Percentiles rank a stretch among this genome's conserved stretches.
Conservation (phyloP, 2,329 filamentous ascomycete species). For the Paraconiothyrium sp. region DNA sequence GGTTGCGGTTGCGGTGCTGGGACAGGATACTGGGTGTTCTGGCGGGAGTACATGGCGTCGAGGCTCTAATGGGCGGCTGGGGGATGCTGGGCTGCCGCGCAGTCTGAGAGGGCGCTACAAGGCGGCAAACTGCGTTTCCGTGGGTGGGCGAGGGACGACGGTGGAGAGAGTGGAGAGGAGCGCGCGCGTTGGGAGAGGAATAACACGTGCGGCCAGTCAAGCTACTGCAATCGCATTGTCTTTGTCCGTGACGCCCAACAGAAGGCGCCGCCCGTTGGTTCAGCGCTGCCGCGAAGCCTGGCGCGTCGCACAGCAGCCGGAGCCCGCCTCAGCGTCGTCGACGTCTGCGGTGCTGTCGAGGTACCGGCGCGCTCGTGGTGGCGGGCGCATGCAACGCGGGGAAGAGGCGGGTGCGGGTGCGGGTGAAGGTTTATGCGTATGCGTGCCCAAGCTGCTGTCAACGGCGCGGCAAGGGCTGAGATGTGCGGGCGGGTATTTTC, state of each 20-base stretch:
- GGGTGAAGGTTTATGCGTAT: too few relatives aligned
- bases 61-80: conserved; percentile 4
- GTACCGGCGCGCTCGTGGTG: neutral
- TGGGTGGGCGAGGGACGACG: neutral
- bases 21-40: conserved; percentile 29
- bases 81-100: neutral
- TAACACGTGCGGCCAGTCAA: neutral
- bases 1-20: conserved; percentile 21
- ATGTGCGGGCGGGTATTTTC: neutral
- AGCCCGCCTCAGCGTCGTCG: neutral
- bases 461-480: neutral
- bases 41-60: conserved; percentile 36
- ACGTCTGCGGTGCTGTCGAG: neutral
- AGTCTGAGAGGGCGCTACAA: neutral
- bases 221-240: conserved; percentile 14
- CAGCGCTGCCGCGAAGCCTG: neutral
- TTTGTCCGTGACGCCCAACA: conserved; percentile 11
- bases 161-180: neutral
- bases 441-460: neutral
- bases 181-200: too few relatives aligned
- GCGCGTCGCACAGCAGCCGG: conserved; percentile 4
- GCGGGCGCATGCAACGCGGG: neutral
- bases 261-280: neutral
- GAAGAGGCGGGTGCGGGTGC: neutral
- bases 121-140: neutral